Evolutionary conservation across 2,329 filamentous ascomycete genomes (phyloP).

Genomic region (Clonostachys chloroleuca): DNA sequence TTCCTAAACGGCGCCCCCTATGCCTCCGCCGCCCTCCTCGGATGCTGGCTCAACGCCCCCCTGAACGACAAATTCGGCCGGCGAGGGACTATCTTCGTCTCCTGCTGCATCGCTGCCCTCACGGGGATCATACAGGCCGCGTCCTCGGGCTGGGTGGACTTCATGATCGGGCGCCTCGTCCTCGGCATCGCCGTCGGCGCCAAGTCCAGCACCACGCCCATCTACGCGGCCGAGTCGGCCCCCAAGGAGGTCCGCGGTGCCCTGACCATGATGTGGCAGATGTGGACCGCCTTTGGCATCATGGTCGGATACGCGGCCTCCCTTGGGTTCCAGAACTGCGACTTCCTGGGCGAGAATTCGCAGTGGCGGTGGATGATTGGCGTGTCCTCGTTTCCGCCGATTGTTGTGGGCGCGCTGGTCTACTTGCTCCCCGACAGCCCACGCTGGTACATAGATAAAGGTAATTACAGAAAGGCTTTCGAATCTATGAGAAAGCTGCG

Average conservation of each 20-base stretch:
- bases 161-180: conserved; percentile 17
- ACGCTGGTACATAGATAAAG: conserved; percentile 45
- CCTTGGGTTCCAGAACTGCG: conserved; percentile 8
- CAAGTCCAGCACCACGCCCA: conserved; percentile 18
- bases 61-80: conserved; percentile 58
- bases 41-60: conserved; percentile 17
- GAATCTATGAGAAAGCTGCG: conserved; percentile 37
- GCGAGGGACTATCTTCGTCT: conserved; percentile 59
- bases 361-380: conserved; percentile 30
- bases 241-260: conserved; percentile 21
- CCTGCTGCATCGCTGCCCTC: conserved; percentile 47
- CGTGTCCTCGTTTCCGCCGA: conserved; percentile 43
- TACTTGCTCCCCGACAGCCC: conserved; percentile 47
- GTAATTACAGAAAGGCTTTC: conserved; percentile 34
- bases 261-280: conserved; percentile 23
- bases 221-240: conserved; percentile 21
- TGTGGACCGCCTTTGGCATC: conserved; percentile 29
- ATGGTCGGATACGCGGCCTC: conserved; percentile 25
- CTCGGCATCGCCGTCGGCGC: conserved; percentile 21
- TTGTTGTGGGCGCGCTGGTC: conserved; percentile 39
- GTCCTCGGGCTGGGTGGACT: conserved; percentile 2
- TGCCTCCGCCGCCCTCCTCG: conserved; percentile 39
- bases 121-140: conserved; percentile 37
- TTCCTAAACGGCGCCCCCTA: conserved; percentile 51
- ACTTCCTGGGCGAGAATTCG: conserved; percentile 4